Evolutionary conservation across 352 stramenopile species (phyloP).

Genomic region (Lagenidium giganteum): DNA sequence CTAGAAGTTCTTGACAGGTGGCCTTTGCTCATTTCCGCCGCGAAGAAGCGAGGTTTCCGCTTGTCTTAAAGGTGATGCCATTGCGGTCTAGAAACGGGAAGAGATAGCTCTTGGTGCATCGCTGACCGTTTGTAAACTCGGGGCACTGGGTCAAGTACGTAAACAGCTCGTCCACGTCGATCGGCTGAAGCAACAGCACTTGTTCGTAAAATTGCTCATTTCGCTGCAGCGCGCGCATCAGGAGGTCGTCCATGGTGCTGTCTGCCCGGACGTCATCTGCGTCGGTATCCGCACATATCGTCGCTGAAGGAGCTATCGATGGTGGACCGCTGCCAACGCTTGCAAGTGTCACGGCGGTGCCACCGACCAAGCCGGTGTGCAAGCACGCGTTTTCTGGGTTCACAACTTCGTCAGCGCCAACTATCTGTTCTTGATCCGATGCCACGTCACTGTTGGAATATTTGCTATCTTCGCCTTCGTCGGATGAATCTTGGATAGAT

Average conservation of each 20-base stretch:
- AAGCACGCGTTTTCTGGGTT: too few species aligned
- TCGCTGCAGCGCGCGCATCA: conserved; percentile 13
- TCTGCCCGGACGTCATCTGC: not conserved
- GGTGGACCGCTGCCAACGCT: too few species aligned
- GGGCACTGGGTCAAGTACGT: conserved; percentile 9
- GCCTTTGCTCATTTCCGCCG: too few species aligned
- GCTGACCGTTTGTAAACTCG: conserved; percentile 8
- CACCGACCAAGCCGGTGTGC: too few species aligned
- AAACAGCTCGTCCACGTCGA: conserved; percentile 11
- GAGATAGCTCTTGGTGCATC: conserved; percentile 15
- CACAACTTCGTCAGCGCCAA: too few species aligned
- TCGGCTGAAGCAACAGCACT: conserved; percentile 18
- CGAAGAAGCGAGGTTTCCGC: too few species aligned
- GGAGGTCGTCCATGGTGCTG: conserved; percentile 3
- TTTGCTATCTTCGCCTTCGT: conserved; percentile 4
- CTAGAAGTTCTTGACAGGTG: too few species aligned
- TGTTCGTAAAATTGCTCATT: conserved; percentile 15
- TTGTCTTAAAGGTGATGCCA: conserved; percentile 22
- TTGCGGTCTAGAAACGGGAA: conserved; percentile 17
- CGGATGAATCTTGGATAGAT: conserved; percentile 6
- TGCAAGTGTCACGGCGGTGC: too few species aligned
- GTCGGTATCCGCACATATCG: not conserved
- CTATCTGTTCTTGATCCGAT: too few species aligned
- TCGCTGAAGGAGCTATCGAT: too few species aligned
- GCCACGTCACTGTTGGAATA: too few species aligned